These are phyloP conservation scores for Colletotrichum graminicola DNA, from an alignment of 2,329 filamentous ascomycete genomes.

Conservation along the genomic window DNA sequence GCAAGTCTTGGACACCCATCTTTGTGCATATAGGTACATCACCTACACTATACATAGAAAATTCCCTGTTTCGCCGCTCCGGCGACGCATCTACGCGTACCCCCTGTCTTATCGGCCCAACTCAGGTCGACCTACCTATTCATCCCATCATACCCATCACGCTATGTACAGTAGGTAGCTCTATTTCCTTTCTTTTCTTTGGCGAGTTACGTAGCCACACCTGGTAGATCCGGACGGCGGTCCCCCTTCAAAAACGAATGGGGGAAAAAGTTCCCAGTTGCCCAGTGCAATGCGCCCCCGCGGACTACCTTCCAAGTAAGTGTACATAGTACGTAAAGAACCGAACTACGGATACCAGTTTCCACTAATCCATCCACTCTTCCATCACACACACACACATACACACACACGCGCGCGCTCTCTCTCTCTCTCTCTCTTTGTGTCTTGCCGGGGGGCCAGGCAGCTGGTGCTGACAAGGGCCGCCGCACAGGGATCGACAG, in stretches of 20 bases:
- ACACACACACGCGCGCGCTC: too few species aligned
- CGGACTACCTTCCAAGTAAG: neutral
- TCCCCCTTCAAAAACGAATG: neutral
- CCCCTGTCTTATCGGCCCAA: slow-evolving; percentile 37
- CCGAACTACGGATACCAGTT: slow-evolving; percentile 24
- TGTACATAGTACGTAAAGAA: neutral
- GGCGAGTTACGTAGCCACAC: slow-evolving; percentile 33
- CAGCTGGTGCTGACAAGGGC: slow-evolving; percentile 18
- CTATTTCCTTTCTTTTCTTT: slow-evolving; percentile 8
- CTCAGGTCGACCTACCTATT: slow-evolving; percentile 27
- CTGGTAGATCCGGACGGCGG: neutral
- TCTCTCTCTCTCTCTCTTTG: neutral
- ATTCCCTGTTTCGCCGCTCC: slow-evolving; percentile 41
- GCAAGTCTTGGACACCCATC: slow-evolving; percentile 26
- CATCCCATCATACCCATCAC: slow-evolving; percentile 23
- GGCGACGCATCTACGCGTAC: slow-evolving; percentile 18
- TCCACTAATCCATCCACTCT: slow-evolving; percentile 32
- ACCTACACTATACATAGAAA: neutral
- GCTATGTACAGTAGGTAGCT: slow-evolving; percentile 20
- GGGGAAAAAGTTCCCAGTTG: neutral
- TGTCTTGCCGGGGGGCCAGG: slow-evolving; percentile 8
- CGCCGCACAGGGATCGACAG: slow-evolving; percentile 20
- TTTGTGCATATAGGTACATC: slow-evolving; percentile 31
- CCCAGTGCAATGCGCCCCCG: slow-evolving; percentile 22
- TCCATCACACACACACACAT: too few species aligned